A percentile compares a stretch with the other conserved stretches of the same genome.
Evolutionary conservation across 2,329 filamentous ascomycete species (phyloP).

Genomic region (Penicillium sp.): DNA sequence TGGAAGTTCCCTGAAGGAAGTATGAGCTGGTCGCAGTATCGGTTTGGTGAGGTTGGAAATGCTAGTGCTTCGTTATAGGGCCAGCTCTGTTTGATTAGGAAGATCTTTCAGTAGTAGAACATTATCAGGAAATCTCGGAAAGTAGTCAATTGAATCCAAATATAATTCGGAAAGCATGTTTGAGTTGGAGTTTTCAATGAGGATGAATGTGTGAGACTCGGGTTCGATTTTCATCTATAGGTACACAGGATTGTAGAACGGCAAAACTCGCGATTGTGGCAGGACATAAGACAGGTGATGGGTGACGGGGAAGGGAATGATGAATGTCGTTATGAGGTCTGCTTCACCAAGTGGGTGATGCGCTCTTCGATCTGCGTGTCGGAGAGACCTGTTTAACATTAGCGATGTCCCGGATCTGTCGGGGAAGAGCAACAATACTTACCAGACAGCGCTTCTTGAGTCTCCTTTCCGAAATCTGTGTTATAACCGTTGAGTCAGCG

Average conservation of each 20-base stretch:
- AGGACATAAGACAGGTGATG: slow-evolving; percentile 25
- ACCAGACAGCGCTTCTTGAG: slow-evolving; percentile 64
- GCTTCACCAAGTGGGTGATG: slow-evolving; percentile 64
- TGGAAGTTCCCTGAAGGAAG: slow-evolving; percentile 54
- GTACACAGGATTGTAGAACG: slow-evolving; percentile 34
- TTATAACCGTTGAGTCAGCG: slow-evolving; percentile 15
- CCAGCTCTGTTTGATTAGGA: background rate
- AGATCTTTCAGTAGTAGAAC: background rate
- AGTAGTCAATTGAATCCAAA: background rate
- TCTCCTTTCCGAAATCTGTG: slow-evolving; percentile 68
- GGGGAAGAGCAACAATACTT: slow-evolving; percentile 20
- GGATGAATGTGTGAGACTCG: background rate
- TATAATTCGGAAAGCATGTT: background rate
- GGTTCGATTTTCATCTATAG: slow-evolving; percentile 40
- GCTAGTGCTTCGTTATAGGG: slow-evolving; percentile 27
- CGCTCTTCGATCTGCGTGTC: slow-evolving; percentile 71
- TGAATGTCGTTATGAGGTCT: slow-evolving; percentile 33
- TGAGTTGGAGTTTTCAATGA: background rate
- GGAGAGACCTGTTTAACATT: slow-evolving; percentile 56
- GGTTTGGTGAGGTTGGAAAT: slow-evolving; percentile 46
- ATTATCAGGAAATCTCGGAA: background rate
- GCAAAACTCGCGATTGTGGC: slow-evolving; percentile 20
- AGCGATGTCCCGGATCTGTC: slow-evolving; percentile 8
- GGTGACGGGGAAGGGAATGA: background rate
- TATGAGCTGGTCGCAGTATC: slow-evolving; percentile 58